A percentile compares a stretch with the other conserved stretches of the same genome.
phyloP scores from a whole-genome alignment of 129 eudicot genomes.

The Saussurea involucrata region DNA sequence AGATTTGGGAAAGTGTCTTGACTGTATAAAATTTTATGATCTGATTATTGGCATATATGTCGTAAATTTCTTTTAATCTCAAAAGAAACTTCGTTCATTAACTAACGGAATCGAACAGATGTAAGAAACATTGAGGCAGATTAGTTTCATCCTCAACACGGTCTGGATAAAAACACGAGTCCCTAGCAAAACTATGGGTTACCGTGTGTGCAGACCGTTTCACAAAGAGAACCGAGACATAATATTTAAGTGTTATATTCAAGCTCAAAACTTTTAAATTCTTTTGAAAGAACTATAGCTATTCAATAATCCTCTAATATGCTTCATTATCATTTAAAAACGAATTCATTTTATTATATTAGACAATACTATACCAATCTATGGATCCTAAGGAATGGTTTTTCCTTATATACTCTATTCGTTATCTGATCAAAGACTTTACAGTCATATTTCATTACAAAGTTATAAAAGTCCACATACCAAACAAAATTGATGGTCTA shows the following conservation, averaged over 20 bases:
- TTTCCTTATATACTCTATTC: neutral
- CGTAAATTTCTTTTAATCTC: no score
- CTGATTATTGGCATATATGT: no score
- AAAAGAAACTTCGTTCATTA: no score
- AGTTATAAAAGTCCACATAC: neutral
- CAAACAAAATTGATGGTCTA: constrained; percentile 8
- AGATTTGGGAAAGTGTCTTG: no score
- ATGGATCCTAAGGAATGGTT: neutral
- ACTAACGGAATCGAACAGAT: no score
- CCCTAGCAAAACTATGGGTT: no score
- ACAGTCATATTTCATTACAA: neutral
- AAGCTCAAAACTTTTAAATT: neutral
- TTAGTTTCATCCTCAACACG: no score
- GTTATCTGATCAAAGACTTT: neutral
- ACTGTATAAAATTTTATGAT: no score
- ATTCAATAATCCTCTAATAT: neutral
- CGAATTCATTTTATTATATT: neutral
- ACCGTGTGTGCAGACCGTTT: no score
- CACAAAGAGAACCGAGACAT: no score
- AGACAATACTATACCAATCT: neutral
- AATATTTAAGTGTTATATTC: neutral
- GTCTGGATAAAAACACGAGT: no score
- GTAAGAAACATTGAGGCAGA: no score
- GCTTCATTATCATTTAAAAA: neutral
- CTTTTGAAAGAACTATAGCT: neutral